Percentiles rank a stretch among this genome's conserved stretches.
These are phyloP conservation scores for Myxozyma monticola DNA, from an alignment of 805 yeast genomes.

Conservation along the genomic window DNA sequence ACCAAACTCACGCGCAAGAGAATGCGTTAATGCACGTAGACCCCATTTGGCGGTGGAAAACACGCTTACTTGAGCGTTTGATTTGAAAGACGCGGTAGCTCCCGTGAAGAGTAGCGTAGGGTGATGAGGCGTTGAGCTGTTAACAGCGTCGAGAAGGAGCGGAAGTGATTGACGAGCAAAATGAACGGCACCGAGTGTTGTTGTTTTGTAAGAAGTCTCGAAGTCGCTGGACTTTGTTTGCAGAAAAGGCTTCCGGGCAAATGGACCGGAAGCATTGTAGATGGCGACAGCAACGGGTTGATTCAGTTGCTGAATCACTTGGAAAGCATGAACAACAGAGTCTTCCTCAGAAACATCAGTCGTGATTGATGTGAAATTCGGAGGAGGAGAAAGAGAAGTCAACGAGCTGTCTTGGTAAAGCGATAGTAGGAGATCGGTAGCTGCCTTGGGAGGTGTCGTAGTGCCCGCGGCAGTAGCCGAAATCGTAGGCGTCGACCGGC, in stretches of 20 bases:
- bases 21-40: conserved; percentile 20
- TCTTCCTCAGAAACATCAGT: conserved; percentile 16
- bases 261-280: conserved; percentile 24
- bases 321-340: conserved; percentile 6
- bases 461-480: conserved; percentile 1
- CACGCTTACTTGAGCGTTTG: conserved; percentile 21
- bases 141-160: conserved; percentile 8
- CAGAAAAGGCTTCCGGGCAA: conserved; percentile 15
- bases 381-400: conserved; percentile 1
- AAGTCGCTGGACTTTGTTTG: conserved; percentile 10
- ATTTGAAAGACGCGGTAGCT: conserved; percentile 28
- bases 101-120: conserved; percentile 27
- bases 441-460: neutral
- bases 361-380: conserved; percentile 8
- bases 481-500: conserved; percentile 12
- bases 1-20: conserved; percentile 21
- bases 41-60: conserved; percentile 24
- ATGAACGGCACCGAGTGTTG: conserved; percentile 12
- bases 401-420: conserved; percentile 5
- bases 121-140: neutral
- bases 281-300: conserved; percentile 22
- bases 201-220: conserved; percentile 6
- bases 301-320: conserved; percentile 2
- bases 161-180: conserved; percentile 20
- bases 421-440: neutral